Evolutionary conservation across 2,329 filamentous ascomycete species (phyloP).

Genomic region (Pseudogymnoascus sp.): DNA sequence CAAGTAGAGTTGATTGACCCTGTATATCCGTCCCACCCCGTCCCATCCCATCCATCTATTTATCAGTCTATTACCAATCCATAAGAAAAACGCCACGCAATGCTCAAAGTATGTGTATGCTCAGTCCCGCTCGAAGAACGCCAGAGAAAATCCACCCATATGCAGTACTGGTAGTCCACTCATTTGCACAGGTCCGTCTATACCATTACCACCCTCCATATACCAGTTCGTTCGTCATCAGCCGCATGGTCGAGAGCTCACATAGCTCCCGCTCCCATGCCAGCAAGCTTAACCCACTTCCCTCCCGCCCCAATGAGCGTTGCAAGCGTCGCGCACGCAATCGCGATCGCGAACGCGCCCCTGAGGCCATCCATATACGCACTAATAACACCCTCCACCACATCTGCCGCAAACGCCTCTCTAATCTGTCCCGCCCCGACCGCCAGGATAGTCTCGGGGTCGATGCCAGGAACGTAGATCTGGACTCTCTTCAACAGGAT

Average conservation of each 20-base stretch:
- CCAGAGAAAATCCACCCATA: not conserved
- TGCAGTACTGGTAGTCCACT: not conserved
- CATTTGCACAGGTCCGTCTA: not conserved
- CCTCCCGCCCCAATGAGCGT: conserved; percentile 29
- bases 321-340: conserved; percentile 38
- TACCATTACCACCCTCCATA: not conserved
- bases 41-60: not conserved
- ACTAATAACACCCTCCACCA: conserved; percentile 43
- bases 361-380: conserved; percentile 58
- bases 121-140: not conserved
- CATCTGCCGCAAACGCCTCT: conserved; percentile 37
- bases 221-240: no score
- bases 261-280: not conserved
- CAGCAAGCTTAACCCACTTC: conserved; percentile 25
- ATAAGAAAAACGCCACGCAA: not conserved
- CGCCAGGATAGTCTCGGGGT: conserved; percentile 30
- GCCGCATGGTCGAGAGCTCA: not conserved
- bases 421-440: conserved; percentile 49
- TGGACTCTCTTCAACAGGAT: conserved; percentile 32
- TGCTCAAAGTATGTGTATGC: not conserved
- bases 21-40: not conserved
- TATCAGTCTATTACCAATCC: not conserved
- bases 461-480: conserved; percentile 30
- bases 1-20: not conserved
- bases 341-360: conserved; percentile 50